phyloP scores from a whole-genome alignment of 2,329 filamentous ascomycete genomes.

The Neonectria coccinea region DNA sequence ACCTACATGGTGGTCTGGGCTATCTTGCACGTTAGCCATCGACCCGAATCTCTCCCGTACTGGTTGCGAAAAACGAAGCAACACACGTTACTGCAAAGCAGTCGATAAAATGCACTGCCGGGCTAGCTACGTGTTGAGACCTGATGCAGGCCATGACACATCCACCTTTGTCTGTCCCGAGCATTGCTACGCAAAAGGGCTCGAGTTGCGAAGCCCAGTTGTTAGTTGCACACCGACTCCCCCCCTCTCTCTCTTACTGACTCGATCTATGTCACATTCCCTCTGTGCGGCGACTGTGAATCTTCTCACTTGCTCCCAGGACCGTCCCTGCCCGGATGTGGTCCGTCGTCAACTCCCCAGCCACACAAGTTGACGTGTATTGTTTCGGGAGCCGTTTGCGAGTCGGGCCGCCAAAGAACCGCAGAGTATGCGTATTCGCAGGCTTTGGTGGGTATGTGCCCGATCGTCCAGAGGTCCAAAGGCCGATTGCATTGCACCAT shows the following conservation, averaged over 20 bases:
- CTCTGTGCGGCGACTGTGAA: neutral
- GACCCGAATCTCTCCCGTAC: neutral
- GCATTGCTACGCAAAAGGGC: slow-evolving; percentile 3
- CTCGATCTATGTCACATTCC: slow-evolving; percentile 8
- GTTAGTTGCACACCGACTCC: slow-evolving; percentile 8
- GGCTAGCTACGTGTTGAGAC: neutral
- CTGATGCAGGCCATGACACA: slow-evolving; percentile 9
- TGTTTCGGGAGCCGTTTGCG: slow-evolving; percentile 3
- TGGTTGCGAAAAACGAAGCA: too few relatives aligned
- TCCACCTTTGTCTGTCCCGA: slow-evolving; percentile 8
- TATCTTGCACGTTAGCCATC: neutral
- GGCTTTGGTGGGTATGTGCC: neutral
- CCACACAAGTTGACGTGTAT: slow-evolving; percentile 23
- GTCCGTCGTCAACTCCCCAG: neutral
- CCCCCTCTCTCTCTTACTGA: neutral
- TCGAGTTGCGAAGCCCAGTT: slow-evolving; percentile 2
- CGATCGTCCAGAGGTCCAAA: neutral
- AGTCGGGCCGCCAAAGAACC: slow-evolving; percentile 5
- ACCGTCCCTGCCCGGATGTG: slow-evolving; percentile 7
- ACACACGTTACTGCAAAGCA: neutral
- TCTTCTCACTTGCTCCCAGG: neutral
- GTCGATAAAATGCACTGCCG: neutral
- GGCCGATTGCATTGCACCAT: slow-evolving; percentile 4
- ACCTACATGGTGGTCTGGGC: neutral
- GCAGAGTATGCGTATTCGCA: neutral